A percentile compares a stretch with the other conserved stretches of the same genome.
Conservation (phyloP, 2,329 filamentous ascomycete genomes). For the Penicillium olsonii region DNA sequence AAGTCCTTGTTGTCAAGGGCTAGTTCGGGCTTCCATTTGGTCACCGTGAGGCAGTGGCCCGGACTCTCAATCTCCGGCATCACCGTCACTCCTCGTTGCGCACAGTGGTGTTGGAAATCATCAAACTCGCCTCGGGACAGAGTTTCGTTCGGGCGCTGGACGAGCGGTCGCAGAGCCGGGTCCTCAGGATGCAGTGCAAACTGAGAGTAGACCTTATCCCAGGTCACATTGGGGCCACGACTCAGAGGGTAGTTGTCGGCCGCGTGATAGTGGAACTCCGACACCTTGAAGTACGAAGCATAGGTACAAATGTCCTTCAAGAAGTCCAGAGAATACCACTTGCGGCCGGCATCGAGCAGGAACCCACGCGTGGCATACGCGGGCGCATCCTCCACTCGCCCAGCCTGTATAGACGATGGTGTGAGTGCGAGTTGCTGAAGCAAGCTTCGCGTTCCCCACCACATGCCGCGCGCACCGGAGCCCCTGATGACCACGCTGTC, state of each 20-base stretch:
- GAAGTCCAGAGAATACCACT: constrained; percentile 59
- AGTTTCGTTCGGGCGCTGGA: constrained; percentile 56
- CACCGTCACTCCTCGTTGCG: constrained; percentile 57
- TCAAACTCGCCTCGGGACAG: constrained; percentile 56
- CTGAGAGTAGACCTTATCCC: constrained; percentile 54
- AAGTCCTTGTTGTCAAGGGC: constrained; percentile 53
- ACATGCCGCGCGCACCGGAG: constrained; percentile 57
- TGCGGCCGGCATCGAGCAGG: constrained; percentile 56
- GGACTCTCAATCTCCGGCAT: constrained; percentile 63
- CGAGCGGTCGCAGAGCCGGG: constrained; percentile 51
- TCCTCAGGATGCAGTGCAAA: constrained; percentile 58
- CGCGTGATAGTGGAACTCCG: constrained; percentile 60
- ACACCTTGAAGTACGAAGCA: constrained; percentile 63
- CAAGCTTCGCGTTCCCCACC: constrained; percentile 60
- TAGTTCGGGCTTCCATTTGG: constrained; percentile 61
- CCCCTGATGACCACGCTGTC: constrained; percentile 50
- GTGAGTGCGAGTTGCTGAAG: constrained; percentile 53
- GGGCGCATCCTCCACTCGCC: constrained; percentile 51
- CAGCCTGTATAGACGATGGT: constrained; percentile 42
- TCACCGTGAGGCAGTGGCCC: constrained; percentile 58
- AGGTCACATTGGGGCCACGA: constrained; percentile 51
- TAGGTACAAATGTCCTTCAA: constrained; percentile 61
- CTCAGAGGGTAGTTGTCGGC: constrained; percentile 58
- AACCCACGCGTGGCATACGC: constrained; percentile 54
- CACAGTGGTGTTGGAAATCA: constrained; percentile 55